Conservation (phyloP, 495 filamentous ascomycete species). For the Amphirosellinia nigrospora region DNA sequence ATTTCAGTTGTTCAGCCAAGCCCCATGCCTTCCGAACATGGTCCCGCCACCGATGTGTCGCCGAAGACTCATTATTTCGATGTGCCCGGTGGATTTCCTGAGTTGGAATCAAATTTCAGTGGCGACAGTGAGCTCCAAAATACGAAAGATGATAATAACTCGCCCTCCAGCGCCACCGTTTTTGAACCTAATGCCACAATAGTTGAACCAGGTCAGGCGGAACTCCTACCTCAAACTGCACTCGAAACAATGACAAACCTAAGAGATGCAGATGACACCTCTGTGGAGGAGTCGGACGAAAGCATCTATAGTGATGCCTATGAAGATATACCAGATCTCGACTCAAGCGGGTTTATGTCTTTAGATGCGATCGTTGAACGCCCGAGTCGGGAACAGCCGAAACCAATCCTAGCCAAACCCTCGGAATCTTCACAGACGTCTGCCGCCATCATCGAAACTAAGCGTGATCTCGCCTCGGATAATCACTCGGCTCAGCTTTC, state of each 20-base stretch:
- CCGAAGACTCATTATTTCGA: slow-evolving; percentile 38
- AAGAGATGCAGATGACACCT: slow-evolving; percentile 7
- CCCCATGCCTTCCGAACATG: slow-evolving; percentile 31
- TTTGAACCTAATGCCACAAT: slow-evolving; percentile 31
- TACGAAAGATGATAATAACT: not conserved
- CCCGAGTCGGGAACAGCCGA: slow-evolving; percentile 39
- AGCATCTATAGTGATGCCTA: slow-evolving; percentile 90
- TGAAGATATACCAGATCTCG: slow-evolving; percentile 72
- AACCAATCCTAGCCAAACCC: not conserved
- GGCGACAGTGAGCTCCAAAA: not conserved
- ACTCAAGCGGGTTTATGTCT: slow-evolving; percentile 79
- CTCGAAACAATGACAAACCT: slow-evolving; percentile 30
- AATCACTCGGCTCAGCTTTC: slow-evolving; percentile 3
- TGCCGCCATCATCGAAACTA: slow-evolving; percentile 12
- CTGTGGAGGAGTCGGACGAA: slow-evolving; percentile 37
- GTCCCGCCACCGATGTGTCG: slow-evolving; percentile 19
- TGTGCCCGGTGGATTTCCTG: slow-evolving; percentile 53
- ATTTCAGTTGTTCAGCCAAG: slow-evolving; percentile 49
- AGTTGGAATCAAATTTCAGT: slow-evolving; percentile 41
- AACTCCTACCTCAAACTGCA: slow-evolving; percentile 32
- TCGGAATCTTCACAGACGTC: slow-evolving; percentile 11
- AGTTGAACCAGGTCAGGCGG: slow-evolving; percentile 25
- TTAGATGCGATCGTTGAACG: slow-evolving; percentile 83
- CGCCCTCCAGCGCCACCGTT: slow-evolving; percentile 18
- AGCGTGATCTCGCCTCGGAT: not conserved